These are phyloP conservation scores for Globisporangium solare DNA, from an alignment of 352 stramenopile genomes.

Conservation along the genomic window DNA sequence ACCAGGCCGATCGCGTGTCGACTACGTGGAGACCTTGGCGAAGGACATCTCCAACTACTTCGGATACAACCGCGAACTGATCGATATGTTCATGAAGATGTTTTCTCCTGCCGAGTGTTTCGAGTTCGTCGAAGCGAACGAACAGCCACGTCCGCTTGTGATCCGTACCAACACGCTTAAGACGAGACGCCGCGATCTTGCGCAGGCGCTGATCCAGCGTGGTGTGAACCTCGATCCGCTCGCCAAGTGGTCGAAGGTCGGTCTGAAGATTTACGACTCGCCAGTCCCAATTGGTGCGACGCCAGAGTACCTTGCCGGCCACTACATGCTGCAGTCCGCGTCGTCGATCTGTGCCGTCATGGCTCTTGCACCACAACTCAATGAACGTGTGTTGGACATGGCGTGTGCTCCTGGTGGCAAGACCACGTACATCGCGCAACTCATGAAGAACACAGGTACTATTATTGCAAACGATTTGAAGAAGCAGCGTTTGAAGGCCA, in stretches of 20 bases:
- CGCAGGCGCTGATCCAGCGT: conserved; percentile 97
- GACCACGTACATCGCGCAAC: conserved; percentile 98
- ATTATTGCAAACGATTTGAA: conserved; percentile 99
- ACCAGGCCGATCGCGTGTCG: conserved; percentile 86
- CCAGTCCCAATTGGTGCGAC: conserved; percentile 98
- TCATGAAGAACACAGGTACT: conserved; percentile 99
- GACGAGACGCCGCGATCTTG: conserved; percentile 96
- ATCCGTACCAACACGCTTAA: conserved; percentile 99
- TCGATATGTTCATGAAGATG: conserved; percentile 97
- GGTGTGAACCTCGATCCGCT: conserved; percentile 98
- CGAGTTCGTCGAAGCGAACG: conserved; percentile 99
- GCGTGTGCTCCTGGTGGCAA: conserved; percentile 98
- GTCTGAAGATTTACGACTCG: conserved; percentile 98
- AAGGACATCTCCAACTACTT: conserved; percentile 97
- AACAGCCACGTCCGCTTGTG: conserved; percentile 96
- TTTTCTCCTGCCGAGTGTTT: conserved; percentile 97
- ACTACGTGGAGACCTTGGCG: conserved; percentile 93
- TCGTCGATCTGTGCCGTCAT: conserved; percentile 99
- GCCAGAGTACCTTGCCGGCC: conserved; percentile 98
- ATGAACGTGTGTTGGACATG: conserved; percentile 98
- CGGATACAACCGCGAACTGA: conserved; percentile 97
- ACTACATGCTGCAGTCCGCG: conserved; percentile 99
- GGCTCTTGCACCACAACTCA: conserved; percentile 94
- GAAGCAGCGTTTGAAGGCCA: conserved; percentile 95
- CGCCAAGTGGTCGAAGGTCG: conserved; percentile 98